A percentile compares a stretch with the other conserved stretches of the same genome.
phyloP scores from a whole-genome alignment of 768 basidiomycete species.

The Trametes punicea region DNA sequence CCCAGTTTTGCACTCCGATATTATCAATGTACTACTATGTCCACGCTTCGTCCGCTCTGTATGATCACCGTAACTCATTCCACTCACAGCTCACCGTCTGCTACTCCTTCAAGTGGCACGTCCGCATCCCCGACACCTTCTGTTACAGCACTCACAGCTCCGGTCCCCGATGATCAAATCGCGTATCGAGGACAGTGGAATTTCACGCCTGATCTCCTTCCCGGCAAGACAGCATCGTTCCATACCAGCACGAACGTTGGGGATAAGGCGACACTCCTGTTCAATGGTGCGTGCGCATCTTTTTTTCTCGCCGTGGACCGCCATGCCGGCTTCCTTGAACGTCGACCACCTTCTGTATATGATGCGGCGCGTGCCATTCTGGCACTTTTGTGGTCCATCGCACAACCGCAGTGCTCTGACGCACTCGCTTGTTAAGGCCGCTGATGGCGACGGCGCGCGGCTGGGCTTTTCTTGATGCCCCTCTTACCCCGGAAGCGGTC shows the following conservation, averaged over 20 bases:
- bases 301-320: background rate
- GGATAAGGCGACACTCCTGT: conserved; percentile 41
- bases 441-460: conserved; percentile 15
- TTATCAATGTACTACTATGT: no score
- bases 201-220: conserved; percentile 24
- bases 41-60: no score
- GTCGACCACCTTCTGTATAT: conserved; percentile 4
- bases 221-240: conserved; percentile 25
- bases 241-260: conserved; percentile 38
- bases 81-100: conserved; percentile 3
- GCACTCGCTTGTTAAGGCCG: conserved; percentile 10
- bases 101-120: background rate
- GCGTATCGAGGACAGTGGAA: conserved; percentile 58
- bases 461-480: conserved; percentile 10
- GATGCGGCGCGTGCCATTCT: conserved; percentile 9
- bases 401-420: background rate
- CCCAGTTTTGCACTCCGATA: no score
- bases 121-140: conserved; percentile 31
- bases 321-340: background rate
- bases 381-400: background rate
- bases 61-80: no score
- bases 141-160: conserved; percentile 31
- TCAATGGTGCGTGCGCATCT: conserved; percentile 42
- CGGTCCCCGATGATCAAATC: conserved; percentile 44
- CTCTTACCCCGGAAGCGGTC: background rate